Evolutionary conservation across 768 basidiomycete genomes (phyloP), one percentile per base, ranked within the genome.

Genomic region (Xerocomus potaroensis): DNA sequence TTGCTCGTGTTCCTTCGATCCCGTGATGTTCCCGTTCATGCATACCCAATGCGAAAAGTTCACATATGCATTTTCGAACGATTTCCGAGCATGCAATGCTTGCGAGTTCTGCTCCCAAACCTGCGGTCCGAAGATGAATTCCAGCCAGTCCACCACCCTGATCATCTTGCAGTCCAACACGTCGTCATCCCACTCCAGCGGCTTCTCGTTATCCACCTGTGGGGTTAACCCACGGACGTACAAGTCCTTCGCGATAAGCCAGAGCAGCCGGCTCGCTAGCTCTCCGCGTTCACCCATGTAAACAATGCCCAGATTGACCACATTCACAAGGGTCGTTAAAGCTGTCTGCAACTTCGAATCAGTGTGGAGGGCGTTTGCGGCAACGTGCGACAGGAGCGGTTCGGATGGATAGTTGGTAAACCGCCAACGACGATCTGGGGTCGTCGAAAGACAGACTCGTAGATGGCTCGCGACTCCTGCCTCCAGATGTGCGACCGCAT

Each of bases 371-470:
- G 32, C 2, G 14, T n/a, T 15, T 16, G 49, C 49, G 3, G 53
- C 49, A 32, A 35, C 41, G 15, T 33, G 41, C 26, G 49, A 54
- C 3, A 54, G 14, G 8, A 46, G 4, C 3, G 52, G 41, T n/a
- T 53, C 52, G 3, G 48, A 53, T 12, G 52, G 45, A 38, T 50
- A 50, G 27, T 33, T 39, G 7, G 51, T 53, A 19, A 33, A 49
- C 9, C 19, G 18, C 35, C 52, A 50, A 8, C 15, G 7, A 9
- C 45, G 29, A 38, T 46, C 34, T n/a, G n/a, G n/a, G n/a, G n/a
- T 47, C 2, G 22, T 44, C 24, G 18, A 9, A 23, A 24, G 36
- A 26, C 42, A 47, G 14, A 47, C 22, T 19, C 41, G 45, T 3
- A 54, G 35, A 38, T 50, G 37, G 8, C 33, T 54, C 7, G 45